Percentiles rank a stretch among this genome's conserved stretches.
These are phyloP conservation scores for Blastobotrys chiropterorum DNA, from an alignment of 805 yeast genomes.

Conservation along the genomic window DNA sequence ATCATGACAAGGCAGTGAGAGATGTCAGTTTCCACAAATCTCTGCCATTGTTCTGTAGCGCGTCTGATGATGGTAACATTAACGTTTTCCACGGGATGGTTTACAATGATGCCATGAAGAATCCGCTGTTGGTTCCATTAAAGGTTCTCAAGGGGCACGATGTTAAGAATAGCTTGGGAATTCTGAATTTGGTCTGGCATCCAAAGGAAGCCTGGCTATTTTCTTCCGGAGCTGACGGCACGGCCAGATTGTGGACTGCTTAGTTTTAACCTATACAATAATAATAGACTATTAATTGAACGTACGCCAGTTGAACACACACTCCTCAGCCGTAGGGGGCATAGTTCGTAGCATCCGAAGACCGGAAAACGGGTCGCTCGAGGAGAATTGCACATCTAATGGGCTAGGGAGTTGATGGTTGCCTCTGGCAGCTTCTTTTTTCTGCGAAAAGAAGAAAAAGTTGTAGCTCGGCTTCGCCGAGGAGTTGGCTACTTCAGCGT, in stretches of 20 bases:
- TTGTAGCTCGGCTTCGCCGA: background rate
- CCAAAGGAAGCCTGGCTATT: conserved; percentile 98
- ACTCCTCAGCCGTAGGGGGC: too few species aligned
- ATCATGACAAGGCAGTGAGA: conserved; percentile 92
- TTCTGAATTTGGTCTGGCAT: conserved; percentile 86
- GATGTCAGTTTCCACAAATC: conserved; percentile 80
- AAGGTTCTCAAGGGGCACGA: conserved; percentile 91
- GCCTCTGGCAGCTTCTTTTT: too few species aligned
- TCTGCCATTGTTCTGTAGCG: conserved; percentile 87
- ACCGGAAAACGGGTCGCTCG: too few species aligned
- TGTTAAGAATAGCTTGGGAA: conserved; percentile 74
- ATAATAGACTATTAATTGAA: too few species aligned
- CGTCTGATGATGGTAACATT: conserved; percentile 88
- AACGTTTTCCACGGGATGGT: conserved; percentile 96
- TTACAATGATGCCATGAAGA: conserved; percentile 90
- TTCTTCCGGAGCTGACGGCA: conserved; percentile 94
- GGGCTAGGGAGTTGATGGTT: too few species aligned
- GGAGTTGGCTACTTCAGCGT: background rate
- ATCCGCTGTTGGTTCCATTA: conserved; percentile 91
- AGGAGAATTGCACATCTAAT: too few species aligned
- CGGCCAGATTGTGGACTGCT: conserved; percentile 95
- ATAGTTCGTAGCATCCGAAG: too few species aligned
- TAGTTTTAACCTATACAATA: too few species aligned
- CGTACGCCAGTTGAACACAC: too few species aligned
- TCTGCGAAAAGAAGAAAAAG: background rate